Evolutionary conservation across 352 stramenopile species (phyloP).

Genomic region (Phytophthora chlamydospora): DNA sequence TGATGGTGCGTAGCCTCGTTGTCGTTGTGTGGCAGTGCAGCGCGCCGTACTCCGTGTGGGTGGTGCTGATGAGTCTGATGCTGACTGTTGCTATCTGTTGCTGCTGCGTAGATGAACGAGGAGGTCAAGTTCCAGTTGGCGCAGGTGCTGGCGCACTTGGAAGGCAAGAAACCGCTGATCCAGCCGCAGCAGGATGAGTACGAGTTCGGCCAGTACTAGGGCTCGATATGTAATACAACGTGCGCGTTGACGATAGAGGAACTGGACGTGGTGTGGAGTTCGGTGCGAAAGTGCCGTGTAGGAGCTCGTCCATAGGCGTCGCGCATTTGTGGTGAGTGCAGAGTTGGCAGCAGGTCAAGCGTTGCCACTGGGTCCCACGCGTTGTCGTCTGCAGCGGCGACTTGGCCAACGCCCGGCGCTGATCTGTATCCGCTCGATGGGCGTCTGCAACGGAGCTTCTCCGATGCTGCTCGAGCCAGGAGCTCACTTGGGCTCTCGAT

Average conservation of each 20-base stretch:
- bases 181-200: conserved; percentile 34
- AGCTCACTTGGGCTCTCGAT: conserved; percentile 6
- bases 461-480: not conserved
- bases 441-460: not conserved
- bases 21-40: not conserved
- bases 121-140: conserved; percentile 78
- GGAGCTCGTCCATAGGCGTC: not conserved
- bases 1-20: conserved; percentile 53
- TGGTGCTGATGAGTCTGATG: not conserved
- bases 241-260: conserved; percentile 20
- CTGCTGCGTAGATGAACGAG: conserved; percentile 63
- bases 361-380: too few species aligned
- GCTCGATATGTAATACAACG: conserved; percentile 34
- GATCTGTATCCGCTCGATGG: conserved; percentile 7
- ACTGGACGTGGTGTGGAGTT: not conserved
- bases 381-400: not conserved
- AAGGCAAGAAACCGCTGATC: conserved; percentile 50
- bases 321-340: not conserved
- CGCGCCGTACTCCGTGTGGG: not conserved
- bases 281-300: not conserved
- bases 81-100: conserved; percentile 6
- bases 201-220: conserved; percentile 32
- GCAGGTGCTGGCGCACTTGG: conserved; percentile 76
- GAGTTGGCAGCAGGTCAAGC: not conserved
- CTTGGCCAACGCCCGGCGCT: not conserved